Evolutionary conservation across 495 filamentous ascomycete species (phyloP).

Genomic region (Saxispiralis lemnorum): DNA sequence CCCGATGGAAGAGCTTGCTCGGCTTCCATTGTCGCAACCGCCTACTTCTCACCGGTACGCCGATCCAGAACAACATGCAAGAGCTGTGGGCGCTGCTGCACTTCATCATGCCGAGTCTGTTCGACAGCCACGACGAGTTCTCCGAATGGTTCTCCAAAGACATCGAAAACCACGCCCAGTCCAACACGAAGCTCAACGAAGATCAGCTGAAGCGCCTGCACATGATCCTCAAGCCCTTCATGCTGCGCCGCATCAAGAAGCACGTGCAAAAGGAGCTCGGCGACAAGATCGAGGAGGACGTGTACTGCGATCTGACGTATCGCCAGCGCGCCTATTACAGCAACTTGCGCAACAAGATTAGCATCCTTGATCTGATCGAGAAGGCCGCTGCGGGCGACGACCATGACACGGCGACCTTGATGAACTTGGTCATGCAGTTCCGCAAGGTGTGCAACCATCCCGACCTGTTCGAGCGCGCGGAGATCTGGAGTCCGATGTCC

Average conservation of each 20-base stretch:
- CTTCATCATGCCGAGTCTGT: slow-evolving; percentile 98
- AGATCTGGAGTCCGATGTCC: slow-evolving; percentile 72
- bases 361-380: slow-evolving; percentile 95
- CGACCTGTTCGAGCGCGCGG: slow-evolving; percentile 87
- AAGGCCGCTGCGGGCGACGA: slow-evolving; percentile 92
- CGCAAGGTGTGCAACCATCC: slow-evolving; percentile 98
- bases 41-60: slow-evolving; percentile 84
- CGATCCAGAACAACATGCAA: slow-evolving; percentile 99
- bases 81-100: slow-evolving; percentile 94
- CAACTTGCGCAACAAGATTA: slow-evolving; percentile 86
- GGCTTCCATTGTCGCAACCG: slow-evolving; percentile 93
- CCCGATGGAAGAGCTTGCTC: slow-evolving; percentile 86
- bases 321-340: slow-evolving; percentile 89
- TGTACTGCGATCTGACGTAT: slow-evolving; percentile 94
- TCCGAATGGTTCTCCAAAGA: slow-evolving; percentile 99
- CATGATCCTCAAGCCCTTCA: slow-evolving; percentile 98
- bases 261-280: slow-evolving; percentile 97
- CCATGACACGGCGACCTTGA: slow-evolving; percentile 81
- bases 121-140: slow-evolving; percentile 97
- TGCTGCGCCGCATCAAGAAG: slow-evolving; percentile 97
- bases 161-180: slow-evolving; percentile 95
- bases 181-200: slow-evolving; percentile 96
- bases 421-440: slow-evolving; percentile 99
- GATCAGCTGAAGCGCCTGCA: slow-evolving; percentile 90
- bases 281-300: slow-evolving; percentile 91